phyloP scores from a whole-genome alignment of 2,329 filamentous ascomycete species.

The Diaporthe longicolla region DNA sequence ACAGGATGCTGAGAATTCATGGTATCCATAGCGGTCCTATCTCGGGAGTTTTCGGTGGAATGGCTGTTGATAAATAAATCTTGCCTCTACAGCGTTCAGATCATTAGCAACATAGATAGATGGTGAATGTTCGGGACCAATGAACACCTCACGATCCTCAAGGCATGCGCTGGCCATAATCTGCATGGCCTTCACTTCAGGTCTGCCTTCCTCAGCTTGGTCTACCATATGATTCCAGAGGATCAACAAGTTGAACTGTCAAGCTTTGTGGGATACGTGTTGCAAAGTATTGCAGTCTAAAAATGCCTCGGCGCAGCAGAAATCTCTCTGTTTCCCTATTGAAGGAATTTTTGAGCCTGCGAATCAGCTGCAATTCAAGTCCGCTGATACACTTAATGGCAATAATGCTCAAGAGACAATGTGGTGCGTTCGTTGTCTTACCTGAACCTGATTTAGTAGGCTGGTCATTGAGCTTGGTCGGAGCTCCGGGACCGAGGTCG shows the following conservation, averaged over 20 bases:
- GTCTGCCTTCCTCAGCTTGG: no score
- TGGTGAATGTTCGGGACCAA: background rate
- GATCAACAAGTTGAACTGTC: background rate
- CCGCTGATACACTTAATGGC: background rate
- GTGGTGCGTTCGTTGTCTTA: no score
- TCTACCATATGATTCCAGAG: no score
- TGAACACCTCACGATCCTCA: background rate
- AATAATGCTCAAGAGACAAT: background rate
- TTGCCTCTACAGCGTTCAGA: background rate
- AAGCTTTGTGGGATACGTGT: background rate
- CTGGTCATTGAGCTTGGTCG: background rate
- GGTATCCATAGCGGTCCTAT: no score
- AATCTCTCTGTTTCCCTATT: no score
- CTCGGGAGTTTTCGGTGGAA: no score
- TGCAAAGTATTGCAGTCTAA: background rate
- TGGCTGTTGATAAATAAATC: no score
- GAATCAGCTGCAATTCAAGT: background rate
- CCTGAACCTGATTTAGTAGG: background rate
- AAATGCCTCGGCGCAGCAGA: no score
- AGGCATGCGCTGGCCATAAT: no score
- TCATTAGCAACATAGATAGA: background rate
- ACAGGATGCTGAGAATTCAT: no score
- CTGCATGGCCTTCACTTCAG: no score
- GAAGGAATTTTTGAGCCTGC: background rate
- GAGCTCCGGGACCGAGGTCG: slow-evolving; percentile 25